Evolutionary conservation across 2,329 filamentous ascomycete genomes (phyloP), one percentile per base, ranked within the genome.

Genomic region (Drechslerella dactyloides): DNA sequence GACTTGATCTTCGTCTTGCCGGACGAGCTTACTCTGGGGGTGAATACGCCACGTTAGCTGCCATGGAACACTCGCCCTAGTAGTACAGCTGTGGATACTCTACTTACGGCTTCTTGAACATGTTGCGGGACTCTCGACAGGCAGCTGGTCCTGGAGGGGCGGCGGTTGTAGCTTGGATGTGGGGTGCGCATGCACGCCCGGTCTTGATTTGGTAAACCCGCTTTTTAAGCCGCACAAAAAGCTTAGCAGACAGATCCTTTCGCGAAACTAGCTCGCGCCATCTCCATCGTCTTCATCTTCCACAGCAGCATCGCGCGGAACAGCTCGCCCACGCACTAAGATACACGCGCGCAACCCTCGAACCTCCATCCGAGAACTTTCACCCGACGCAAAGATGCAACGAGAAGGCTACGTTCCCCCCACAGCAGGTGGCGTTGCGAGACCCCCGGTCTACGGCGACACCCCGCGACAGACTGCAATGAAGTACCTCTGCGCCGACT

Each of bases 1-100:
- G 93, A 97, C 83, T 97, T 99, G 81, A 97, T 91, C 84, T 97
- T 97, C 77, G 92, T 91, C 82, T 94, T 96, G 64, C 75, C 88
- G 75, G 89, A 87, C 24, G 89, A 82, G 77, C 87, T 83, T 79
- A 96, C 87, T 75, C 90, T 93, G 78, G 74, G 78, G 75, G 77
- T 50, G 8, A 15, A 48, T 27, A 35, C 23, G 10, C 17, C 13
- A 8, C 7, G n/a, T 69, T 54, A 69, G 58, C 58, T 52, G n/a
- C 17, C 10, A 75, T 54, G 21, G 40, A n/a, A 68, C 19, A 35
- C 30, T 44, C 40, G 27, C 52, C 19, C 54, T 30, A 40, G 52
- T 8, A 8, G 8, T 33, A 51, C 48, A 37, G 40, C 42, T 11
- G 51, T 17, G 56, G 8, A 4, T n/a, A 42, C 24, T 35, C n/a